Base-by-base conservation (phyloP, 192 early-diverging fungal species). In the Pecoramyces ruminantium region DNA sequence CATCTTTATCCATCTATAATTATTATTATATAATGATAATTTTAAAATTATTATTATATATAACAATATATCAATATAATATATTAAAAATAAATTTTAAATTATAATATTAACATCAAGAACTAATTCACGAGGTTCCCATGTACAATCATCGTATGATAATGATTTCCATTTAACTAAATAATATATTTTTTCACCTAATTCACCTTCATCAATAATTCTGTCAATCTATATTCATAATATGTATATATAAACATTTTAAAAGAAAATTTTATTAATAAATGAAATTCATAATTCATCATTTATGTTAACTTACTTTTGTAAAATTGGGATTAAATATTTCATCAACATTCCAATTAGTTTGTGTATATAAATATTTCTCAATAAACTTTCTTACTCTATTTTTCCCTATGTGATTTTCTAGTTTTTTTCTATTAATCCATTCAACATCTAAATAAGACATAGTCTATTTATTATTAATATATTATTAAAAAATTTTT, bases 151-250 rank as follows among this genome's bases (percentile, higher is more conserved):
- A 82, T 93, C 90, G 84, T 99, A 98, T 39, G 92, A 88, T 29
- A 98, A 84, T 12, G 92, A 89, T 82, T 92, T 92, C 95, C 97
- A 99, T 84, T 97, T 96, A 83, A 93, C 92, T 38, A 98, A 88
- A 81, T 99, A 99, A 87, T 96, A 94, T 17, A 88, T 90, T 27
- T 89, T 89, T 13, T 84, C 85, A 25, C 51, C 51, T 67, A 67
- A n/a, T n/a, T 67, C 51, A 67, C 51, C 51, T 67, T 67, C 51
- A 27, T 67, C 51, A 11, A 67, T 67, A 67, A 67, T 67, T 67
- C 51, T 67, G n/a, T 67, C 51, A 21, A 67, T 67, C 51, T 67
- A 11, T n/a, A n/a, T 67, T 67, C n/a, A 4, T 21, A 21, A 34
- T 6, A 34, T 34, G n/a, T 34, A 34, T 3, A 34, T 34, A 34